Evolutionary conservation across 495 filamentous ascomycete genomes (phyloP), one percentile per base, ranked within the genome.

Genomic region (Hypoxylon fragiforme): DNA sequence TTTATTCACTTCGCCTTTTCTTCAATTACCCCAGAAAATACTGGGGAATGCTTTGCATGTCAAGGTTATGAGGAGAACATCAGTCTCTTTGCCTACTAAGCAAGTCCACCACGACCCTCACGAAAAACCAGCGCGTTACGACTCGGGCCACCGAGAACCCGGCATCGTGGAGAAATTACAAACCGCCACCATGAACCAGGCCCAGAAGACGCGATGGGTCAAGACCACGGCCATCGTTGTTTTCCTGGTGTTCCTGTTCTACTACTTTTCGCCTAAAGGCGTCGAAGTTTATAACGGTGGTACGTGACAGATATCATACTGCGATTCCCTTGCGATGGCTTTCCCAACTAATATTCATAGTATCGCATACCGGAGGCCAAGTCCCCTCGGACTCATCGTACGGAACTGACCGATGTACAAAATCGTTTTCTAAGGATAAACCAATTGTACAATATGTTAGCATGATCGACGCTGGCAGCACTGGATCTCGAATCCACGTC

Each of bases 381-480:
- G 49, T 53, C 11, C 80, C 85, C 2, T 69, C 77, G 15, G 84
- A 88, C 60, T 75, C 80, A 0, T 77, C 83, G 0, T 74, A 79
- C 34, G 79, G 80, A 44, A 87, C 85, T 50, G 73, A 82, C 28
- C 87, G 81, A 73, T 98, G 94, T 79, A 83, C 84, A 39, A 89
- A 84, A 66, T 89, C 92, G 20, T 83, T 77, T 70, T 89, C 90
- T 47, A 81, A 85, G 24, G 84, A 87, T 35, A 98, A 96, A 74
- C 95, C 95, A 19, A 77, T 98, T 57, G 85, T 97, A 53, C 94
- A 98, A 65, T 97, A 97, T 78, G 94, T 90, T 50, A 81, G 96
- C 59, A 97, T 98, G 94, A 90, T 98, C 65, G 94, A 98, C 77
- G 94, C 94, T 30, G 94, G 94, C 47, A 97, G 92, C 73, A 96